These are phyloP conservation scores for Perkinsus olseni DNA, from an alignment of 169 alveolate species.

Conservation along the genomic window DNA sequence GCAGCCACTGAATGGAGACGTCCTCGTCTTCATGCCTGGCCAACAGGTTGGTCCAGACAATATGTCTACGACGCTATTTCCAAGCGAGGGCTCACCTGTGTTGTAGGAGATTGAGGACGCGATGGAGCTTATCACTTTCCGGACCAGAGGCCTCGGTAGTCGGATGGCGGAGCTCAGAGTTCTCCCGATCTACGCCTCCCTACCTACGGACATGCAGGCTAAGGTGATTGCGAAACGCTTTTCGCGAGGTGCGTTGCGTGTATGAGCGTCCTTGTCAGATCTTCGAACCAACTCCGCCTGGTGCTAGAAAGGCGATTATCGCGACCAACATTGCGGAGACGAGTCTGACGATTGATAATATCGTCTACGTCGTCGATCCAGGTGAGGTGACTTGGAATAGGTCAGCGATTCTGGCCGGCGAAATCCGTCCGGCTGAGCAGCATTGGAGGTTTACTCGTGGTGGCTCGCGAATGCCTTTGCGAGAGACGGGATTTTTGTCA, in stretches of 20 bases:
- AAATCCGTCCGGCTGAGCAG: no score
- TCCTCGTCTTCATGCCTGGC: slow-evolving; percentile 96
- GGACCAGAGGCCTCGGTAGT: slow-evolving; percentile 79
- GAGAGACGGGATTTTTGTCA: no score
- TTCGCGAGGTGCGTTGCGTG: background rate
- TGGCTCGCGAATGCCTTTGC: no score
- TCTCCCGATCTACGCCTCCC: slow-evolving; percentile 91
- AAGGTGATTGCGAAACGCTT: slow-evolving; percentile 80
- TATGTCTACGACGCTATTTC: slow-evolving; percentile 83
- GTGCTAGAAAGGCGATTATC: slow-evolving; percentile 89
- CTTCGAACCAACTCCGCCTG: slow-evolving; percentile 57
- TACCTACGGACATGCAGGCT: slow-evolving; percentile 97
- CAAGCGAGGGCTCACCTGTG: background rate
- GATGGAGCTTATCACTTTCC: slow-evolving; percentile 25
- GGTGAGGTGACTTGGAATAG: no score
- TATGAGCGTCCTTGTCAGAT: background rate
- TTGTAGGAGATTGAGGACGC: slow-evolving; percentile 43
- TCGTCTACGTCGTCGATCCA: slow-evolving; percentile 83
- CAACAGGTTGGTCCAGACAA: slow-evolving; percentile 90
- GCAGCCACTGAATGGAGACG: slow-evolving; percentile 94
- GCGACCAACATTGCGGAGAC: slow-evolving; percentile 99
- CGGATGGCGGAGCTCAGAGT: slow-evolving; percentile 86
- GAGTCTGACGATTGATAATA: slow-evolving; percentile 95
- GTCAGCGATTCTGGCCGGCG: no score
- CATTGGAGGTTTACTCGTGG: no score